A percentile compares a stretch with the other conserved stretches of the same genome.
phyloP scores from a whole-genome alignment of 371 early-diverging fungal species.

The Apophysomyces ossiformis region DNA sequence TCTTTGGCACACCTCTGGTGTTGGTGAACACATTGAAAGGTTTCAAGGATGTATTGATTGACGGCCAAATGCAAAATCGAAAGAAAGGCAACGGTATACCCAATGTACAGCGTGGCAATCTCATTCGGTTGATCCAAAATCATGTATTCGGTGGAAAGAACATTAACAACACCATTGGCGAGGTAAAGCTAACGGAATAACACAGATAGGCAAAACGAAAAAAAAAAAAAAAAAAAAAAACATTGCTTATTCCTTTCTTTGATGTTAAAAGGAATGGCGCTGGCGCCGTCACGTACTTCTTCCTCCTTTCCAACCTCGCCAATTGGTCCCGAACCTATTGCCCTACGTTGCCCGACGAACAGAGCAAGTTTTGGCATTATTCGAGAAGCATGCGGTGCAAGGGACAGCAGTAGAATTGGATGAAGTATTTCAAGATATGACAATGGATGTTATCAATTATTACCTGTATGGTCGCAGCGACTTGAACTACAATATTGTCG shows the following conservation, averaged over 20 bases:
- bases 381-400: constrained; percentile 29
- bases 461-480: constrained; percentile 51
- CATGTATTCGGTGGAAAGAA: constrained; percentile 54
- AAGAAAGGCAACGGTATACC: constrained; percentile 17
- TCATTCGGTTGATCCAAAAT: constrained; percentile 48
- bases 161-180: constrained; percentile 48
- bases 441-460: constrained; percentile 56
- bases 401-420: constrained; percentile 41
- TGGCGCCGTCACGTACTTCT: constrained; percentile 54
- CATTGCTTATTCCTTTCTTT: too few species aligned
- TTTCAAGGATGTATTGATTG: constrained; percentile 49
- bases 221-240: constrained; percentile 10
- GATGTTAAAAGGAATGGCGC: constrained; percentile 44
- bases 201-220: background rate
- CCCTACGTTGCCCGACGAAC: constrained; percentile 45
- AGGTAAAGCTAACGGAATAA: constrained; percentile 31
- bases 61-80: constrained; percentile 39
- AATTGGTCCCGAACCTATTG: constrained; percentile 44
- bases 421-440: constrained; percentile 40
- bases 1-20: constrained; percentile 44
- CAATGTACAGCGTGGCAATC: constrained; percentile 42
- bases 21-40: constrained; percentile 47
- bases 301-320: constrained; percentile 52
- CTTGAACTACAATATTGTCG: constrained; percentile 45
- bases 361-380: constrained; percentile 16